Conservation (phyloP, 495 filamentous ascomycete species). For the Penicillium goetzii region DNA sequence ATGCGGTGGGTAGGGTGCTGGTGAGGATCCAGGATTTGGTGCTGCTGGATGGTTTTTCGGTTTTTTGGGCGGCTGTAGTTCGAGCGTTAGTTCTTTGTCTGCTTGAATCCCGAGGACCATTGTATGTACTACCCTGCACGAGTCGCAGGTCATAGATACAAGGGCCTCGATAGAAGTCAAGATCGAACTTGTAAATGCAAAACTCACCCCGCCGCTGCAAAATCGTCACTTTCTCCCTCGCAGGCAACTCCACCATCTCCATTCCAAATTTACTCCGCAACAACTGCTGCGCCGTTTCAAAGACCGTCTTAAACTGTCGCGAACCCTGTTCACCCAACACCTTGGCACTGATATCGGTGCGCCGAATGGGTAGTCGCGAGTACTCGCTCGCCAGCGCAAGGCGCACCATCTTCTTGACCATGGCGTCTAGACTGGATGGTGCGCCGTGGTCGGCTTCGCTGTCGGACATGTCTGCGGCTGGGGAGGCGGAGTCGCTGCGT, state of each 20-base stretch:
- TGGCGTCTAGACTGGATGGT: slow-evolving; percentile 58
- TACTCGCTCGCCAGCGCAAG: slow-evolving; percentile 88
- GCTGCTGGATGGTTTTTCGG: slow-evolving; percentile 48
- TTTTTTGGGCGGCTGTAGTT: slow-evolving; percentile 59
- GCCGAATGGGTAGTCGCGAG: slow-evolving; percentile 72
- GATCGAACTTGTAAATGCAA: background rate
- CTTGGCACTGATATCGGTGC: slow-evolving; percentile 78
- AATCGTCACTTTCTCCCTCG: slow-evolving; percentile 76
- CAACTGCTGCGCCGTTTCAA: slow-evolving; percentile 66
- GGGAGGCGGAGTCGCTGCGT: slow-evolving; percentile 16
- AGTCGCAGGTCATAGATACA: background rate
- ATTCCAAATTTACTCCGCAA: slow-evolving; percentile 76
- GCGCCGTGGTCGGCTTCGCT: slow-evolving; percentile 34
- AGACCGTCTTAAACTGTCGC: slow-evolving; percentile 68
- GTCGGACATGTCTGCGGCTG: slow-evolving; percentile 17
- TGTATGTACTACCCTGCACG: too few relatives aligned
- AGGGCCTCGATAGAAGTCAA: too few relatives aligned
- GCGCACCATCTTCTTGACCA: slow-evolving; percentile 90
- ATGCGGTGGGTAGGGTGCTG: slow-evolving; percentile 66
- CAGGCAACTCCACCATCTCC: slow-evolving; percentile 81
- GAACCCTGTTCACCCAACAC: slow-evolving; percentile 47
- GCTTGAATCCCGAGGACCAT: too few relatives aligned
- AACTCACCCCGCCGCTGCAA: slow-evolving; percentile 72
- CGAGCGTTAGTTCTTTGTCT: background rate
- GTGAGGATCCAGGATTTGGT: slow-evolving; percentile 78